These are phyloP conservation scores for Suillus subluteus DNA, from an alignment of 768 basidiomycete genomes.

Conservation along the genomic window DNA sequence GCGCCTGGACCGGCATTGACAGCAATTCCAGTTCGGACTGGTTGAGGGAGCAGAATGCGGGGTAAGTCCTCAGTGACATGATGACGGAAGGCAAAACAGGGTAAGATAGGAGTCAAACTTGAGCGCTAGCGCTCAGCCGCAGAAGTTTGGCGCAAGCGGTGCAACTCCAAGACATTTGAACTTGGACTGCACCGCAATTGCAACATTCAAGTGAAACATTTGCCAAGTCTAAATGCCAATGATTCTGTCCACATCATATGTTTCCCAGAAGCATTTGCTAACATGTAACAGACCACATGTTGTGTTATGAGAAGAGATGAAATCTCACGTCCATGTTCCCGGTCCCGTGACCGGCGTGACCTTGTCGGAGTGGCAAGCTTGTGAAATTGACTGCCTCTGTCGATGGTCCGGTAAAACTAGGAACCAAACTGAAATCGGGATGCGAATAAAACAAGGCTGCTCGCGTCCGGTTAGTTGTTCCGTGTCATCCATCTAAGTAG, in stretches of 20 bases:
- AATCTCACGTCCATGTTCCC: background rate
- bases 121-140: too few species aligned
- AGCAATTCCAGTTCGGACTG: background rate
- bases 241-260: background rate
- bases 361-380: background rate
- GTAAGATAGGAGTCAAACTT: background rate
- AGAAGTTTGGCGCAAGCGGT: background rate
- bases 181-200: background rate
- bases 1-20: background rate
- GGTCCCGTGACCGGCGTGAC: constrained; percentile 1
- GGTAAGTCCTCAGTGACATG: background rate
- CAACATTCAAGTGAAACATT: background rate
- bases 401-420: constrained; percentile 1
- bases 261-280: background rate
- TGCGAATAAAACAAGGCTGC: background rate
- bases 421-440: background rate
- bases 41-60: constrained; percentile 6
- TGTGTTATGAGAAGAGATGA: background rate
- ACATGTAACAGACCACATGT: background rate
- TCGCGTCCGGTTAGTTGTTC: background rate
- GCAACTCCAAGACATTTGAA: background rate
- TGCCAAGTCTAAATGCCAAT: background rate
- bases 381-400: background rate
- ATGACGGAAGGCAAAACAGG: background rate
- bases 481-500: background rate